These are phyloP conservation scores for Erythrophleum ivorense DNA, from an alignment of 331 rosid species.

Conservation along the genomic window DNA sequence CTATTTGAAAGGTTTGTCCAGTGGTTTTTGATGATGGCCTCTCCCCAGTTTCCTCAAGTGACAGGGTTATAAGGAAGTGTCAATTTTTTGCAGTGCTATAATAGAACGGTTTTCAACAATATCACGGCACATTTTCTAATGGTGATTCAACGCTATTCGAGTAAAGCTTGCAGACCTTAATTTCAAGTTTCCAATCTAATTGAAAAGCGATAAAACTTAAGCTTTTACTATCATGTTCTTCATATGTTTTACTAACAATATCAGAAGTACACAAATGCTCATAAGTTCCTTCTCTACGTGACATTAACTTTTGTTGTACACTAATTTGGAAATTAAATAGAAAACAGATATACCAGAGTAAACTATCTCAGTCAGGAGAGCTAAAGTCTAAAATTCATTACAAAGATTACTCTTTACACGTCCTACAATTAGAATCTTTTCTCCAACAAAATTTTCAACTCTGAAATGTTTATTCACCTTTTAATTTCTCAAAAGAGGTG, in stretches of 20 bases:
- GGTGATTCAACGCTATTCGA: background rate
- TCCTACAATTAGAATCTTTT: background rate
- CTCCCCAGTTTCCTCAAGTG: conserved; percentile 38
- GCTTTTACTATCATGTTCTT: background rate
- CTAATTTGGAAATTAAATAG: background rate
- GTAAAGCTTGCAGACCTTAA: background rate
- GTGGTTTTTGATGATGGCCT: conserved; percentile 15
- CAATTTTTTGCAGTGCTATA: conserved; percentile 27
- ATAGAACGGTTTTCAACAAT: background rate
- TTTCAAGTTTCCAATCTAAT: background rate
- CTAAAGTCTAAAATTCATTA: background rate
- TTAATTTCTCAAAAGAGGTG: background rate
- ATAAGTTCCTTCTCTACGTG: background rate
- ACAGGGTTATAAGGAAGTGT: conserved; percentile 16
- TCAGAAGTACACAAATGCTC: background rate
- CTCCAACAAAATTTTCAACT: background rate
- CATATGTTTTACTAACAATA: background rate
- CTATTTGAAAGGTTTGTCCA: background rate
- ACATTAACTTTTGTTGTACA: background rate
- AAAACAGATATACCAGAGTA: background rate
- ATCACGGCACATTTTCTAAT: background rate
- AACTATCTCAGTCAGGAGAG: background rate
- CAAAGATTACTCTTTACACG: background rate
- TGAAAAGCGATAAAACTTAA: background rate
- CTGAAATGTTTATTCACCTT: background rate